A percentile compares a stretch with the other conserved stretches of the same genome.
Conservation (phyloP, 352 stramenopile species). For the Globisporangium orthogonon region DNA sequence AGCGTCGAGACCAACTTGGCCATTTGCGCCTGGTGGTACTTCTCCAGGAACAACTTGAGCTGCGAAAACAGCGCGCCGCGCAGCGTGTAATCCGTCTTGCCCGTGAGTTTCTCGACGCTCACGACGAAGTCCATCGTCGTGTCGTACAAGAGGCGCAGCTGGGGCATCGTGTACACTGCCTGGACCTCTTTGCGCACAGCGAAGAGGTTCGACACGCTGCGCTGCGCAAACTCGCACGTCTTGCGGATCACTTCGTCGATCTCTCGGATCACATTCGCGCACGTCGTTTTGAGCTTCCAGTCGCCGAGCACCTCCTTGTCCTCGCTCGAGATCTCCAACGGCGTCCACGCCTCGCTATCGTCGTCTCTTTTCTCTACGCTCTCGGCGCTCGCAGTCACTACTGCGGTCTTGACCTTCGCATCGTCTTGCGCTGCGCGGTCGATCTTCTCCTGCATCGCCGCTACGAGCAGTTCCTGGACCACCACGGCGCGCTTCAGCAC, state of each 20-base stretch:
- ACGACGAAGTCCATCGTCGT: constrained; percentile 90
- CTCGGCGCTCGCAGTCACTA: constrained; percentile 4
- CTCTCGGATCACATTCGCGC: constrained; percentile 68
- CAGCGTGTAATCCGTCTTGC: constrained; percentile 90
- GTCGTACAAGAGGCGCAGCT: constrained; percentile 93
- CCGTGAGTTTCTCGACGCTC: constrained; percentile 88
- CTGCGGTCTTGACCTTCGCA: constrained; percentile 12
- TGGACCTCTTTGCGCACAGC: constrained; percentile 86
- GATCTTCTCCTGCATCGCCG: constrained; percentile 72
- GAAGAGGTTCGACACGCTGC: constrained; percentile 83
- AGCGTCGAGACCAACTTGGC: constrained; percentile 91
- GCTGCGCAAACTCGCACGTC: constrained; percentile 82
- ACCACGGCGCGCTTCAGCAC: constrained; percentile 73
- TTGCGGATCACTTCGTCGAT: constrained; percentile 84
- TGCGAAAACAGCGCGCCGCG: constrained; percentile 91
- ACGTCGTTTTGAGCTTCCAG: constrained; percentile 74
- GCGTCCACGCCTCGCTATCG: constrained; percentile 20
- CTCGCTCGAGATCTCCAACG: constrained; percentile 31
- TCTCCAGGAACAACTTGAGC: constrained; percentile 94
- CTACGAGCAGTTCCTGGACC: constrained; percentile 63
- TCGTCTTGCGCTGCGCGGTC: constrained; percentile 37
- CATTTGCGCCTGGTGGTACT: constrained; percentile 91
- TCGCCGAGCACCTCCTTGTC: constrained; percentile 52
- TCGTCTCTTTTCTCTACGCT: constrained; percentile 5
- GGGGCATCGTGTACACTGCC: constrained; percentile 85